Evolutionary conservation across 805 yeast genomes (phyloP), one percentile per base, ranked within the genome.

Genomic region (Saccharomycopsis synnaedendra): DNA sequence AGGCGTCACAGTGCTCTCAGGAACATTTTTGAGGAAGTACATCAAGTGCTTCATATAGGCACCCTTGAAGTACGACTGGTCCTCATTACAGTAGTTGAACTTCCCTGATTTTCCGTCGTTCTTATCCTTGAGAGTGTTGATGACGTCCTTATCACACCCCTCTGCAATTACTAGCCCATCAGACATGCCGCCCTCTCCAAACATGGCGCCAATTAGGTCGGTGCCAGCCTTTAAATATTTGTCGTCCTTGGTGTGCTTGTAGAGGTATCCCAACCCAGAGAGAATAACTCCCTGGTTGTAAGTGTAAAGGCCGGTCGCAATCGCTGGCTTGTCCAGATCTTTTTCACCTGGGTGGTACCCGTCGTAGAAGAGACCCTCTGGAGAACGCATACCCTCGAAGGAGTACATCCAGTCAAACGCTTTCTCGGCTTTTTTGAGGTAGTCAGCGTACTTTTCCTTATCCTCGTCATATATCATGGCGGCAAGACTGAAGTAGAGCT

Each of bases 21-120:
- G 43, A 11, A 41, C 29, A 8, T 7, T 10, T 7, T n/a, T 6
- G 9, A 41, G 29, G 34, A 41, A 41, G 10, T 8, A 8, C 11
- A 30, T 41, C 31, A 41, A 28, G 29, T 41, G 43, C n/a, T 41
- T 41, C 32, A 41, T n/a, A 27, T 28, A 41, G 7, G 43, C 34
- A 41, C 43, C 43, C 31, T 41, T 41, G 43, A 41, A 41, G 43
- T 41, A 41, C 11, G n/a, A 10, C n/a, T n/a, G 11, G n/a, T 41
- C 32, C 8, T n/a, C 32, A 27, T 27, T 10, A 28, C 43, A 41
- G 41, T 39, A 39, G 29, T 11, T 11, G 27, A 39, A 9, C 11
- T 39, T 39, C 9, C 29, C 9, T 9, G 43, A 39, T 9, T 8
- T 8, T 8, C n/a, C 11, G 11, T 9, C 41, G 41, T n/a, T 39